phyloP scores from a whole-genome alignment of 164 flowering plant species.

The Buxus sempervirens region DNA sequence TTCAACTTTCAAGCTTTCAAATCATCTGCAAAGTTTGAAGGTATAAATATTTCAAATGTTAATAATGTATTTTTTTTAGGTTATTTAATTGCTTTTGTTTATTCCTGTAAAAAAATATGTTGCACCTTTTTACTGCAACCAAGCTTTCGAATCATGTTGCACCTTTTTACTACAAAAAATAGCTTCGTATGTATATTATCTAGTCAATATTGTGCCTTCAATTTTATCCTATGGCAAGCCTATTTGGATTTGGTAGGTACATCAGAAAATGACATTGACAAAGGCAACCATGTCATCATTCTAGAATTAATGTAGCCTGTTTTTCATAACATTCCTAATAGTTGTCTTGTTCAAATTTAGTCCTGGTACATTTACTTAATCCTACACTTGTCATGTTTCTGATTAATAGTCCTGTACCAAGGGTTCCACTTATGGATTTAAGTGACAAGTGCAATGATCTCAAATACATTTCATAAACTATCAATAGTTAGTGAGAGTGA shows the following conservation, averaged over 20 bases:
- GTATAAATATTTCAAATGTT: conserved; percentile 27
- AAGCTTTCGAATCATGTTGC: neutral
- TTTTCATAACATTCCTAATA: too few species aligned
- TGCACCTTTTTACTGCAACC: neutral
- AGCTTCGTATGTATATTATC: neutral
- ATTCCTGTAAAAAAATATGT: neutral
- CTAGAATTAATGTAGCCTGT: too few species aligned
- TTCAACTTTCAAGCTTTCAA: conserved; percentile 43
- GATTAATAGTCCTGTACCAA: too few species aligned
- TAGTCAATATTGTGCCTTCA: neutral
- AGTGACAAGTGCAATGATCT: too few species aligned
- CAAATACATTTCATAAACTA: too few species aligned
- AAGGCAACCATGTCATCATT: too few species aligned
- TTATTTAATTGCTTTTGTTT: neutral
- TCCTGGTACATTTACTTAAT: too few species aligned
- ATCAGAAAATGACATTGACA: too few species aligned
- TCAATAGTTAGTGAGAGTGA: too few species aligned
- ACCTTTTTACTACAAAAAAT: neutral
- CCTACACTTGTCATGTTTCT: too few species aligned
- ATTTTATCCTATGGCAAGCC: neutral
- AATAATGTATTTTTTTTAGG: neutral
- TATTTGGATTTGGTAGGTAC: neutral
- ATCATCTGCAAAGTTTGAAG: conserved; percentile 69
- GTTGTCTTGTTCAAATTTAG: too few species aligned
- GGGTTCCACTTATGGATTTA: too few species aligned